Evolutionary conservation across 768 basidiomycete genomes (phyloP).

Genomic region (Tulasnella sp.): DNA sequence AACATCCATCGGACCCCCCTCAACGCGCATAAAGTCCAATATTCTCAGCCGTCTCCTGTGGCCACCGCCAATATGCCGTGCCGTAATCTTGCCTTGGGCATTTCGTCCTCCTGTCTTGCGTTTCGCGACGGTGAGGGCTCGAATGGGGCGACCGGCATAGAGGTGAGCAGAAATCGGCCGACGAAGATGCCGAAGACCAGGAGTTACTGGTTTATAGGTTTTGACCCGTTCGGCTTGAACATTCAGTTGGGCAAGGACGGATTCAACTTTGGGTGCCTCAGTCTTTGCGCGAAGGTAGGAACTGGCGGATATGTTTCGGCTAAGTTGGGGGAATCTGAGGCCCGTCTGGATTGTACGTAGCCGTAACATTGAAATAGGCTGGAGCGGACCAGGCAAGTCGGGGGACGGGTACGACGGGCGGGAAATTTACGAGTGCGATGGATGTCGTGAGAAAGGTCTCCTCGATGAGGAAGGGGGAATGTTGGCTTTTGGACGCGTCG

Average conservation of each 20-base stretch:
- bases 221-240: conserved; percentile 42
- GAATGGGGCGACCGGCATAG: conserved; percentile 74
- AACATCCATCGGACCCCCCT: conserved; percentile 74
- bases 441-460: neutral
- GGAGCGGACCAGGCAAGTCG: neutral
- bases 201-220: conserved; percentile 80
- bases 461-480: neutral
- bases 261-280: conserved; percentile 9
- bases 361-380: neutral
- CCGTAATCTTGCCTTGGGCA: conserved; percentile 65
- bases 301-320: neutral
- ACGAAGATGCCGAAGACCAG: conserved; percentile 73
- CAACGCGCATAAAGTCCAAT: conserved; percentile 73
- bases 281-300: neutral
- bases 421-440: neutral
- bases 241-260: conserved; percentile 14
- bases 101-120: conserved; percentile 84
- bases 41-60: conserved; percentile 75
- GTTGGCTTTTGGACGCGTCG: neutral
- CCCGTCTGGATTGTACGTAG: neutral
- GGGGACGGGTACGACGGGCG: neutral
- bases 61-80: conserved; percentile 82
- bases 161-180: conserved; percentile 74
- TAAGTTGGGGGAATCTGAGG: neutral
- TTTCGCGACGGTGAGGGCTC: conserved; percentile 65